A percentile compares a stretch with the other conserved stretches of the same genome.
Conservation (phyloP, 2,329 filamentous ascomycete species). For the Hypoxylon sp. region DNA sequence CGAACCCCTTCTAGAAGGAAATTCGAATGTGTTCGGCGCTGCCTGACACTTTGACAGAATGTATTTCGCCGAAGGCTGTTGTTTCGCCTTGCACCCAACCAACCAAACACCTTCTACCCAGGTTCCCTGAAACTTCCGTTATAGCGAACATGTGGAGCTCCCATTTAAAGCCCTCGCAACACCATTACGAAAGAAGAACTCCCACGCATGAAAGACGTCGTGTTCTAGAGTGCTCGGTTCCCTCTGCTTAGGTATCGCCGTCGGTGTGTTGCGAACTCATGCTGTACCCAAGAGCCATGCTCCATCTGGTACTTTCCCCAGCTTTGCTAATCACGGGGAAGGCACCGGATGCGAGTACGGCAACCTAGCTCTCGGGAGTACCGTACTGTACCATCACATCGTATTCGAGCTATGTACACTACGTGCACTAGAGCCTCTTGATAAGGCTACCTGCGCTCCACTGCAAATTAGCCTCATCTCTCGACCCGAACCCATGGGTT, state of each 20-base stretch:
- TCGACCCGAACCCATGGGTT: conserved; percentile 35
- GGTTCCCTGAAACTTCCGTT: conserved; percentile 37
- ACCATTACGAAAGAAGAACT: conserved; percentile 34
- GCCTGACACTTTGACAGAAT: conserved; percentile 18
- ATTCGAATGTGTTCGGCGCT: conserved; percentile 29
- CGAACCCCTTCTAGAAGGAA: conserved; percentile 41
- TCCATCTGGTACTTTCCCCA: conserved; percentile 13
- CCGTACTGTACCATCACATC: conserved; percentile 9
- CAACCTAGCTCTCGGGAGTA: not conserved
- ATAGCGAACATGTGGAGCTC: conserved; percentile 34
- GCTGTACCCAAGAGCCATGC: conserved; percentile 4
- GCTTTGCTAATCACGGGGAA: conserved; percentile 28
- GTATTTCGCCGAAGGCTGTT: conserved; percentile 37
- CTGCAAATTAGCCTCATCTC: not conserved
- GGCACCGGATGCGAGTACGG: conserved; percentile 5
- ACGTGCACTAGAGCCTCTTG: conserved; percentile 4
- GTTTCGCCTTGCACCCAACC: conserved; percentile 19
- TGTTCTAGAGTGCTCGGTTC: conserved; percentile 18
- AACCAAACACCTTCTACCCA: conserved; percentile 10
- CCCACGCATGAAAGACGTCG: conserved; percentile 30
- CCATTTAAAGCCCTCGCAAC: conserved; percentile 24
- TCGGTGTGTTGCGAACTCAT: conserved; percentile 21
- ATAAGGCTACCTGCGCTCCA: conserved; percentile 5
- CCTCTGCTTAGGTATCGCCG: conserved; percentile 1
- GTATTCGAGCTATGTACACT: not conserved